A percentile compares a stretch with the other conserved stretches of the same genome.
These are phyloP conservation scores for Pythium angustatum DNA, from an alignment of 352 stramenopile species.

Conservation along the genomic window DNA sequence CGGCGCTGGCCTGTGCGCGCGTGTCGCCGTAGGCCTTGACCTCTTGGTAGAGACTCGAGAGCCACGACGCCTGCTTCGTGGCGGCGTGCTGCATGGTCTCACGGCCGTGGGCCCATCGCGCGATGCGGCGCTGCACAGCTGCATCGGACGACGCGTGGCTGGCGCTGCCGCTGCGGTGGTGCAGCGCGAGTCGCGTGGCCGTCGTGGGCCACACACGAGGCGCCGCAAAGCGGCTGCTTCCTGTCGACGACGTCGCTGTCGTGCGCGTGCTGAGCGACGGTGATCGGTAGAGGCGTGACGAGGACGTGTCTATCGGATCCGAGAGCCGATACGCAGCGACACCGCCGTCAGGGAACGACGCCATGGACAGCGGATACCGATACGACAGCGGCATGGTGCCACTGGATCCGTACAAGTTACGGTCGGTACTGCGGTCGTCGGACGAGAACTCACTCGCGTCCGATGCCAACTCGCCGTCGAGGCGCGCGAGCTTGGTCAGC, in stretches of 20 bases:
- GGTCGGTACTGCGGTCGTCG: background rate
- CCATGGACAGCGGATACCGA: conserved; percentile 17
- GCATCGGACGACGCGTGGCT: conserved; percentile 8
- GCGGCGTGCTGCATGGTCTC: conserved; percentile 62
- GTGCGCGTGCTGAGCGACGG: conserved; percentile 4
- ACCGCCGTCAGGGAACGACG: background rate
- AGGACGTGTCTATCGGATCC: conserved; percentile 1
- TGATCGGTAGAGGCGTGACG: conserved; percentile 7
- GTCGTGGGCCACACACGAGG: conserved; percentile 12
- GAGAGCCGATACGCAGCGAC: background rate
- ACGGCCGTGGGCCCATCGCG: conserved; percentile 56
- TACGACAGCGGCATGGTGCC: background rate
- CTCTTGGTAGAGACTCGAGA: conserved; percentile 64
- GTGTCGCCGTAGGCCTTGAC: conserved; percentile 56
- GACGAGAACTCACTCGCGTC: conserved; percentile 32
- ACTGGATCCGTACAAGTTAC: background rate
- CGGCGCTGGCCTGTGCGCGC: conserved; percentile 13
- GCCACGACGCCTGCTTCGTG: conserved; percentile 58
- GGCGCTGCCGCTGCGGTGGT: background rate
- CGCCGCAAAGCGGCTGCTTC: background rate
- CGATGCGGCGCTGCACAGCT: conserved; percentile 62
- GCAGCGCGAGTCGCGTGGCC: background rate
- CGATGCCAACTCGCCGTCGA: conserved; percentile 30
- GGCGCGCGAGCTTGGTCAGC: conserved; percentile 25
- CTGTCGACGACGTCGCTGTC: background rate